Conservation (phyloP, 2,329 filamentous ascomycete genomes). For the Knufia petricola region DNA sequence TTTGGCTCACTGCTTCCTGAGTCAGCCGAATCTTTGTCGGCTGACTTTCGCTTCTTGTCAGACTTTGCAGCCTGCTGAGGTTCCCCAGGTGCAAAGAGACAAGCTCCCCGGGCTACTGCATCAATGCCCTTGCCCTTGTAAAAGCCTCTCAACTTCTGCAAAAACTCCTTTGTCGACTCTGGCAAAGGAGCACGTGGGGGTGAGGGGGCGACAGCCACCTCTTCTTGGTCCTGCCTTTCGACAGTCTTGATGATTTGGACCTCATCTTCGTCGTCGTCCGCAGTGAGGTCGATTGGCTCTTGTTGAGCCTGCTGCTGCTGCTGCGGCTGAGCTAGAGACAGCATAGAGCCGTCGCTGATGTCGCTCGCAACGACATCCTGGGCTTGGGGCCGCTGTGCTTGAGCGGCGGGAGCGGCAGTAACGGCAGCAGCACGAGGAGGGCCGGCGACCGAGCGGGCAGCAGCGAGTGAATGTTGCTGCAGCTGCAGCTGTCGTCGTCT, state of each 20-base stretch:
- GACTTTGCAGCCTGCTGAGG: background rate
- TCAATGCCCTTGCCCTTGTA: background rate
- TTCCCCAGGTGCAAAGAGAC: too few relatives aligned
- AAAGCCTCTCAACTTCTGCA: too few relatives aligned
- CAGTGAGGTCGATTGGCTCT: background rate
- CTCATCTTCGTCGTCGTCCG: constrained; percentile 1
- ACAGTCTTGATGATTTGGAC: background rate
- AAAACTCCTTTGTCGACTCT: too few relatives aligned
- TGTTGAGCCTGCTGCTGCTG: constrained; percentile 2
- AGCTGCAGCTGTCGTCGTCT: background rate
- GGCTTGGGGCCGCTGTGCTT: background rate
- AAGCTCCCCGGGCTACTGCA: too few relatives aligned
- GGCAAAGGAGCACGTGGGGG: too few relatives aligned
- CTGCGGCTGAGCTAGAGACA: background rate
- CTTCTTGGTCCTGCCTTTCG: too few relatives aligned
- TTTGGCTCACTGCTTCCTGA: too few relatives aligned
- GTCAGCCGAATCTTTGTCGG: background rate
- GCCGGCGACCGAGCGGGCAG: background rate
- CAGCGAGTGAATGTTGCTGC: too few relatives aligned
- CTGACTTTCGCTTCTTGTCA: background rate
- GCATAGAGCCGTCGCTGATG: background rate
- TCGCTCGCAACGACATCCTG: background rate
- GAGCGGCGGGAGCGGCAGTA: background rate
- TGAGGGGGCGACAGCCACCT: too few relatives aligned
- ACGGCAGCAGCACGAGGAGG: background rate